Percentiles rank a stretch among this genome's conserved stretches.
These are phyloP conservation scores for Blepharisma undulans DNA, from an alignment of 169 alveolate genomes.

Conservation along the genomic window DNA sequence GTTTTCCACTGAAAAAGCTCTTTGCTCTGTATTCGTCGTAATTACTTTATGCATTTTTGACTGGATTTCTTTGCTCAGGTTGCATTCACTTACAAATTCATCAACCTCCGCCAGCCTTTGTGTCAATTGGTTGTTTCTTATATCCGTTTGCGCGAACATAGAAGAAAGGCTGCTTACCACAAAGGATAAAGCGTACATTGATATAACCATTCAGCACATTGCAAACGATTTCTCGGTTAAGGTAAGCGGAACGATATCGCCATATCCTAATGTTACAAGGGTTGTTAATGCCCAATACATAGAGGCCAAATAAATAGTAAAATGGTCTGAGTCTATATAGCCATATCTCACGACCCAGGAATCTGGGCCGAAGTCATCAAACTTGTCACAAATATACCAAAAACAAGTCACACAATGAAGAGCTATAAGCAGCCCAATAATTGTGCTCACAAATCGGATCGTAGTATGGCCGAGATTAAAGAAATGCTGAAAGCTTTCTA, in stretches of 20 bases:
- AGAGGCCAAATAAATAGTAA: conserved; percentile 26
- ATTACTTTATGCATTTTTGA: background rate
- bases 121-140: conserved; percentile 38
- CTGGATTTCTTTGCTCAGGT: background rate
- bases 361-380: conserved; percentile 48
- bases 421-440: background rate
- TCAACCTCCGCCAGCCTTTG: conserved; percentile 46
- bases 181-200: conserved; percentile 53
- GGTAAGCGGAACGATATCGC: conserved; percentile 59
- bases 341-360: conserved; percentile 61
- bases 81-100: conserved; percentile 38
- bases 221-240: conserved; percentile 46
- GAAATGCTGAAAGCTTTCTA: background rate
- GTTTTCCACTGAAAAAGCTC: background rate
- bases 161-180: conserved; percentile 47
- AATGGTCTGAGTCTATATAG: background rate
- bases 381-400: conserved; percentile 68
- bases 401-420: conserved; percentile 70
- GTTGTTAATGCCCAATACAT: conserved; percentile 66
- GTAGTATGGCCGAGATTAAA: conserved; percentile 1
- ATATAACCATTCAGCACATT: conserved; percentile 49
- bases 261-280: conserved; percentile 65
- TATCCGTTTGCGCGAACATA: conserved; percentile 41
- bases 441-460: background rate
- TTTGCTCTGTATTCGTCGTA: background rate